Evolutionary conservation across 106 monocot genomes (phyloP), one percentile per base, ranked within the genome.

Genomic region (Dendrobium nobile): DNA sequence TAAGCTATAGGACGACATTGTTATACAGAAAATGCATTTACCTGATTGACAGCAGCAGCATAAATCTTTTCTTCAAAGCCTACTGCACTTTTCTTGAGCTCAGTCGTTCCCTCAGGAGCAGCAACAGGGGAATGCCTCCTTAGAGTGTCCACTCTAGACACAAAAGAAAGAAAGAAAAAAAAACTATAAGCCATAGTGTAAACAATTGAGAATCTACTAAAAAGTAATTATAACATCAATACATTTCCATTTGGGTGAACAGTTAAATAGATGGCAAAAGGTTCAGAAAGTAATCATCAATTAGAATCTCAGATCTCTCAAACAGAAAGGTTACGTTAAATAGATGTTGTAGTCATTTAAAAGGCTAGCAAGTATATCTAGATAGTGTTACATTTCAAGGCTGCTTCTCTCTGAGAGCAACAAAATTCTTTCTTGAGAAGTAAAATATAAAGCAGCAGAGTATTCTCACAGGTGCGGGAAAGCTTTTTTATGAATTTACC

Each of bases 21-120:
- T 27, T 67, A 75, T 76, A 76, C 9, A 27, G 45, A 18, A 72
- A 51, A 78, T 27, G 15, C 4, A 79, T 41, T 4, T 54, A 97
- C 96, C 92, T 92, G 96, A 79, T 54, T 89, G 3, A 72, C 82
- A 64, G 96, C 90, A 54, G 84, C 86, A 80, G 79, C 83, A 79
- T 89, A 97, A 64, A 94, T 97, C 80, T 97, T 94, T 84, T 94
- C 92, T 79, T 97, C 96, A 86, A 94, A 94, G 40, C 88, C 73
- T 4, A 87, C 44, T 54, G 96, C 96, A 83, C 94, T 90, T 81
- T 94, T 94, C 15, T 87, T 85, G 44, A 97, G 80, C 79, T 97
- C 89, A 78, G 45, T 84, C 45, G 94, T 78, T 72, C 90, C 85
- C 17, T 94, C 94, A 75, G 90, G 90, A 7, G 77, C 88, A 67